Evolutionary conservation across 2,329 filamentous ascomycete genomes (phyloP).

Genomic region (Botryotinia calthae): DNA sequence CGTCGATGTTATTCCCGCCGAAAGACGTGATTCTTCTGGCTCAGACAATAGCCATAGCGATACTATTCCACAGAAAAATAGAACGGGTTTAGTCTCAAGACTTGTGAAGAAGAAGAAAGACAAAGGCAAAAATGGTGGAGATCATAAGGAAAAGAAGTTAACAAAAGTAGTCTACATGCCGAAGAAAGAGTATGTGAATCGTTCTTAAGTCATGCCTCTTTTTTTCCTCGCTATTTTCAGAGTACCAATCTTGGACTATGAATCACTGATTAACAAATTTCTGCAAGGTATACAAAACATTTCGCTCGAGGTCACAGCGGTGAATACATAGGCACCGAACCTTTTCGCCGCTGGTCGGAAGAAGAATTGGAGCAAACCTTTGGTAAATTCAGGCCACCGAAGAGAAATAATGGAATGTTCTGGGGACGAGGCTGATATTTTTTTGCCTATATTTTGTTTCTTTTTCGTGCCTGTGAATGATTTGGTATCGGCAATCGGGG

Average conservation of each 20-base stretch:
- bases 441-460: neutral
- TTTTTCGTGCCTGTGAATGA: neutral
- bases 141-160: conserved; percentile 20
- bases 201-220: neutral
- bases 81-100: conserved; percentile 2
- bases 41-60: neutral
- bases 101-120: conserved; percentile 21
- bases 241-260: neutral
- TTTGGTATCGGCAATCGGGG: neutral
- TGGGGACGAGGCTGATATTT: conserved; percentile 14
- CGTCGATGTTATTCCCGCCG: conserved; percentile 24
- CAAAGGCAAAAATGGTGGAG: conserved; percentile 19
- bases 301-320: conserved; percentile 36
- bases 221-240: neutral
- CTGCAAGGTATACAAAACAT: conserved; percentile 29
- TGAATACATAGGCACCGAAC: conserved; percentile 36
- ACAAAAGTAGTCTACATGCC: conserved; percentile 38
- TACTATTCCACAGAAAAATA: neutral
- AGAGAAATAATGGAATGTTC: conserved; percentile 14
- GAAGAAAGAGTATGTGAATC: conserved; percentile 26
- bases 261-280: neutral
- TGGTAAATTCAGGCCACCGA: conserved; percentile 31
- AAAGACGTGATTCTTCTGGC: neutral
- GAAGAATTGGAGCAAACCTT: conserved; percentile 35
- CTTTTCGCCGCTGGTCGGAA: conserved; percentile 35